Evolutionary conservation across 2,329 filamentous ascomycete species (phyloP).

Genomic region (Fusarium sp.): DNA sequence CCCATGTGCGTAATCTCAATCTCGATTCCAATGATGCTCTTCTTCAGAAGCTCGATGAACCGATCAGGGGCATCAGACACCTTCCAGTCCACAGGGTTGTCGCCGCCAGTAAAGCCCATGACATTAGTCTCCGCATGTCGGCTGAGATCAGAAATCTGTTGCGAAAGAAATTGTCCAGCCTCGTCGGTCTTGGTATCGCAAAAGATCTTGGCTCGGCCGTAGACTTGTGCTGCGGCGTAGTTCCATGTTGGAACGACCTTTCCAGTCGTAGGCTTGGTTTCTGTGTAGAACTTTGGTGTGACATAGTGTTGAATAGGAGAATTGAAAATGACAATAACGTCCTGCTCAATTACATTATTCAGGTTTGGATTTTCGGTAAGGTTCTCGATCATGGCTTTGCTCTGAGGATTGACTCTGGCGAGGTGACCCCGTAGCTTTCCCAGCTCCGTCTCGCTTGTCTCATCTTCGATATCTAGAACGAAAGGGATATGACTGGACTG

Average conservation of each 20-base stretch:
- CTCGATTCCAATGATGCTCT: conserved; percentile 68
- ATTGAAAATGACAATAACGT: conserved; percentile 72
- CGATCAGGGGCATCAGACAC: conserved; percentile 64
- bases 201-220: conserved; percentile 65
- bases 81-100: conserved; percentile 57
- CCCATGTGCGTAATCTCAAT: conserved; percentile 63
- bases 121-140: conserved; percentile 59
- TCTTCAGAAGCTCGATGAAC: conserved; percentile 67
- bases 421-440: conserved; percentile 67
- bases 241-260: conserved; percentile 79
- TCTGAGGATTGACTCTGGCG: conserved; percentile 70
- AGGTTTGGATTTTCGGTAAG: conserved; percentile 23
- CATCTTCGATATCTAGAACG: conserved; percentile 60
- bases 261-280: conserved; percentile 70
- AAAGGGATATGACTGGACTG: conserved; percentile 70
- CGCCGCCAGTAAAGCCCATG: conserved; percentile 62
- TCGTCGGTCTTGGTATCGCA: conserved; percentile 57
- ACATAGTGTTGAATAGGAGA: conserved; percentile 68
- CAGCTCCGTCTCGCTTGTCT: conserved; percentile 51
- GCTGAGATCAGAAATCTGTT: conserved; percentile 63
- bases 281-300: conserved; percentile 73
- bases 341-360: conserved; percentile 53
- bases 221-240: conserved; percentile 71
- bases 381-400: conserved; percentile 66
- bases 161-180: conserved; percentile 55